Base-by-base conservation (phyloP, 371 early-diverging fungal genomes). In the Coemansia sp. region DNA sequence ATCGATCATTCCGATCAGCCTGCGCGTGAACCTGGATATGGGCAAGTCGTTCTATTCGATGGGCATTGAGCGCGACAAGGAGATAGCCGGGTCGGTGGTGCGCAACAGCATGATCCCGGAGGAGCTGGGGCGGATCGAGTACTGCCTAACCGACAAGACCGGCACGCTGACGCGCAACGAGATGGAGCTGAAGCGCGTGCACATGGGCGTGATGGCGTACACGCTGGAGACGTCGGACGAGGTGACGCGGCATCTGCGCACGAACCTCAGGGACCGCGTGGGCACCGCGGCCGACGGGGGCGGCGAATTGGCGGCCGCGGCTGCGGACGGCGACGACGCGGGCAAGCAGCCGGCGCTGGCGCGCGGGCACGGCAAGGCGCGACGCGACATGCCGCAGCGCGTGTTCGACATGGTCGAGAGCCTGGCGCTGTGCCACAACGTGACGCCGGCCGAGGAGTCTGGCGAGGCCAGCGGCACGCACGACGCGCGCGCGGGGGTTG, bases 151-250 rank as follows among this genome's bases (percentile, higher is more conserved):
- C 2, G 99, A 99, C 75, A 99, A 99, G 72, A 99, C 99, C 3
- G 99, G 99, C 8, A 99, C 99, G 8, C 77, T 99, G 68, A 99
- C 99, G n/a, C 86, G 96, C 74, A 99, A 99, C 78, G 94, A 95
- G 63, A 99, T 99, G 99, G 96, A 94, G 65, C 84, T 99, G 62
- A 96, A 95, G 76, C 93, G 94, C 67, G 74, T 99, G 45, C 99
- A 99, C 68, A 89, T 99, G 88, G 99, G 99, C 45, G 93, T 93
- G 10, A 90, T 95, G 87, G 89, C 94, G 0, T 99, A 93, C 78
- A 87, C 90, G 36, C 78, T 82, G 31, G 99, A 98, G 70, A 88
- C 93, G 1, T 91, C 93, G 85, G 91, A 91, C 62, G 95, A 94
- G 68, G 87, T 95, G 11, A 83, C 86, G 39, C 76, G 82, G 7